Conservation (phyloP, 2,329 filamentous ascomycete genomes). For the Hypoxylon sp. region DNA sequence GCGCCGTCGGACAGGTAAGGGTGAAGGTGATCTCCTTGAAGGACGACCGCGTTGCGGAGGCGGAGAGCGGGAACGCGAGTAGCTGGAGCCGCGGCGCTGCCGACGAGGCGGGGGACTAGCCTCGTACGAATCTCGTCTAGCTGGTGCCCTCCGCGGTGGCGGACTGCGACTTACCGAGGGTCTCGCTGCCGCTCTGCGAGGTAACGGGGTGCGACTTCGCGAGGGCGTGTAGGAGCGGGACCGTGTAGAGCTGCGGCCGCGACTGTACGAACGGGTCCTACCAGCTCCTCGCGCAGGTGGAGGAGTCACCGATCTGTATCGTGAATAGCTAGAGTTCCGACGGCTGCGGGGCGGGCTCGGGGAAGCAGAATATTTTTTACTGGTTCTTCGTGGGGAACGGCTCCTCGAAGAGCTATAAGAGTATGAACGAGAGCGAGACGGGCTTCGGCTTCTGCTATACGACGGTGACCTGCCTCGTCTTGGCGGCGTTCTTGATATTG, state of each 20-base stretch:
- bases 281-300: conserved; percentile 37
- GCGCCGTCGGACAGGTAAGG: conserved; percentile 35
- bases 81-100: conserved; percentile 37
- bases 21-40: conserved; percentile 35
- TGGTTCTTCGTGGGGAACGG: conserved; percentile 47
- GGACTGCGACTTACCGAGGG: conserved; percentile 39
- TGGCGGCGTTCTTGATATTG: conserved; percentile 53
- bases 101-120: conserved; percentile 37
- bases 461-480: conserved; percentile 52
- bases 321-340: conserved; percentile 43
- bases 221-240: conserved; percentile 47
- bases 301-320: conserved; percentile 46
- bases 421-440: conserved; percentile 51
- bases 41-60: conserved; percentile 35
- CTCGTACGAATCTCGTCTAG: conserved; percentile 43
- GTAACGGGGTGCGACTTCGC: conserved; percentile 45
- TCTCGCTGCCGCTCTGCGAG: conserved; percentile 40
- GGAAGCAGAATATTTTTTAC: conserved; percentile 46
- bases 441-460: conserved; percentile 54
- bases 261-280: conserved; percentile 43
- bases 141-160: conserved; percentile 41
- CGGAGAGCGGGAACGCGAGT: conserved; percentile 39
- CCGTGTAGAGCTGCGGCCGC: conserved; percentile 42
- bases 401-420: conserved; percentile 50
- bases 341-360: conserved; percentile 43